Conservation (phyloP, 2,329 filamentous ascomycete species). For the Kalmusia sp. region DNA sequence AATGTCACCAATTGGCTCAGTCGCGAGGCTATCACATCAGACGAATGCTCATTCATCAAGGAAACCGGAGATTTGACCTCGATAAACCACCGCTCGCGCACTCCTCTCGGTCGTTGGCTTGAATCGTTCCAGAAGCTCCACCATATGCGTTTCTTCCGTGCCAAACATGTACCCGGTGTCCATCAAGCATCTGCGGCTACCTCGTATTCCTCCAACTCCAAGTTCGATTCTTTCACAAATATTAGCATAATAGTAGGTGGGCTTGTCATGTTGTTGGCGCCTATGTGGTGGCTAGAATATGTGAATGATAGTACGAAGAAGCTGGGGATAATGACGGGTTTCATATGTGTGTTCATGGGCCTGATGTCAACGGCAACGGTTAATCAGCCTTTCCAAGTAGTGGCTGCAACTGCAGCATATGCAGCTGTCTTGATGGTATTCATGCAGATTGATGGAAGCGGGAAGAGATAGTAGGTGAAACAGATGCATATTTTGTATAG, state of each 20-base stretch:
- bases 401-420: conserved; percentile 32
- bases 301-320: conserved; percentile 5
- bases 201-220: conserved; percentile 19
- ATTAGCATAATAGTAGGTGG: conserved; percentile 19
- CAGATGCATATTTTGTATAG: too few species aligned
- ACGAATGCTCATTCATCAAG: conserved; percentile 17
- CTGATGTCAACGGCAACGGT: conserved; percentile 21
- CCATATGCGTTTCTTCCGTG: conserved; percentile 14
- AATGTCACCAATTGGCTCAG: conserved; percentile 20
- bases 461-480: not conserved
- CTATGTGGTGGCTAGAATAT: conserved; percentile 31
- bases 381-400: conserved; percentile 27
- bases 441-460: conserved; percentile 20
- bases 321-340: conserved; percentile 30
- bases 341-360: conserved; percentile 23
- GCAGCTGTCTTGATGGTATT: conserved; percentile 28
- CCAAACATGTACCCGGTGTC: conserved; percentile 7
- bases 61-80: conserved; percentile 26
- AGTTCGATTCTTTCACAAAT: conserved; percentile 22
- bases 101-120: conserved; percentile 20
- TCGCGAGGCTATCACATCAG: conserved; percentile 14
- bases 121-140: conserved; percentile 14
- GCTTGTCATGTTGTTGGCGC: conserved; percentile 27
- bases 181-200: conserved; percentile 10
- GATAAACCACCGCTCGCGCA: conserved; percentile 15